phyloP scores from a whole-genome alignment of 2,329 filamentous ascomycete species.

The Pseudogymnoascus sp. region DNA sequence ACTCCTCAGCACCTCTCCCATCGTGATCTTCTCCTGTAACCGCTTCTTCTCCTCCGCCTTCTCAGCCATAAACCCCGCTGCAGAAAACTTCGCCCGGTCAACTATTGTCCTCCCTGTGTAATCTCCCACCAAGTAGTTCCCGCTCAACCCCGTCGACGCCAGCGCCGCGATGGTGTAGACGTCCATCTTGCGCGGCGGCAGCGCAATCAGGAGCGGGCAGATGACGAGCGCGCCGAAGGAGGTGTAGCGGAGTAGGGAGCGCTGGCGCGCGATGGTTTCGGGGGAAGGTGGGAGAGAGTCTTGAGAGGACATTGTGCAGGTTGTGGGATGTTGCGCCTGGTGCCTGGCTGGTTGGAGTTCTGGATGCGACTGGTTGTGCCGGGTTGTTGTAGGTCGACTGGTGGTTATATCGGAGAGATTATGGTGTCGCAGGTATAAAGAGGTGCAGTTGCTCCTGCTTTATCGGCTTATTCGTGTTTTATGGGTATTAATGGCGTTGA shows the following conservation, averaged over 20 bases:
- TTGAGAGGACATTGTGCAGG: background rate
- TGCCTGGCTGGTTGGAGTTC: background rate
- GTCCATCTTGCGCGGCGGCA: constrained; percentile 57
- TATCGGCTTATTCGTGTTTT: background rate
- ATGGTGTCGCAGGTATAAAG: background rate
- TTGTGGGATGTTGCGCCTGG: background rate
- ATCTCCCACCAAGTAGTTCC: constrained; percentile 25
- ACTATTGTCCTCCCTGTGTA: constrained; percentile 25
- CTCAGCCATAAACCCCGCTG: constrained; percentile 5
- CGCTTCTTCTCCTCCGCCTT: constrained; percentile 19
- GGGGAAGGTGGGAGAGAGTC: background rate
- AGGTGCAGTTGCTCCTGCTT: background rate
- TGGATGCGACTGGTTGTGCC: background rate
- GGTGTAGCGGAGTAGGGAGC: constrained; percentile 18
- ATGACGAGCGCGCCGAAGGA: constrained; percentile 42
- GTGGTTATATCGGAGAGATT: background rate
- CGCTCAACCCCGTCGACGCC: constrained; percentile 29
- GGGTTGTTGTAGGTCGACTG: background rate
- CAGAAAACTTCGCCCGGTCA: constrained; percentile 15
- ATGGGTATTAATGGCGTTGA: background rate
- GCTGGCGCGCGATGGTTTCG: constrained; percentile 2
- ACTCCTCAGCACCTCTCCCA: constrained; percentile 34
- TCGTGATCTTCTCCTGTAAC: constrained; percentile 10
- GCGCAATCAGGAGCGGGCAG: constrained; percentile 45
- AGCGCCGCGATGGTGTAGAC: constrained; percentile 50